phyloP scores from a whole-genome alignment of 2,329 filamentous ascomycete species.

The Beauveria asiatica region DNA sequence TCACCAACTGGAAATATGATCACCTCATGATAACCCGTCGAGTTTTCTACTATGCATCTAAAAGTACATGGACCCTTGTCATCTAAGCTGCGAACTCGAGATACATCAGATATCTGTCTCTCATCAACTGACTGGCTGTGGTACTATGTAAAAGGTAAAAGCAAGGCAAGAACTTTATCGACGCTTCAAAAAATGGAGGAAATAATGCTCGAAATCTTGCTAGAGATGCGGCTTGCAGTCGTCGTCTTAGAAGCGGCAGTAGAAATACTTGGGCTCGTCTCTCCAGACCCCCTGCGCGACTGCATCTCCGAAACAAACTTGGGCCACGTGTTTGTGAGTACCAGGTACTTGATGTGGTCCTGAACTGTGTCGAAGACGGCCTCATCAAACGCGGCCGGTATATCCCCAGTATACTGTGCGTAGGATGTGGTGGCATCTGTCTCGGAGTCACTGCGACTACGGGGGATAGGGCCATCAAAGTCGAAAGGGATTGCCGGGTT shows the following conservation, averaged over 20 bases:
- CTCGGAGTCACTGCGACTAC: neutral
- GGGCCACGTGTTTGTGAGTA: constrained; percentile 24
- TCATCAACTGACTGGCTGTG: neutral
- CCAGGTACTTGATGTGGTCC: constrained; percentile 19
- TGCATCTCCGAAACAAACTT: constrained; percentile 18
- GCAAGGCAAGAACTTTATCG: neutral
- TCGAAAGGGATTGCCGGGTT: constrained; percentile 18
- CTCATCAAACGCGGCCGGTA: constrained; percentile 2
- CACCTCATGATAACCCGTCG: no score
- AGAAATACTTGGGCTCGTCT: constrained; percentile 6
- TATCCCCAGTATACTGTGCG: constrained; percentile 4
- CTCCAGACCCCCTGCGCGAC: constrained; percentile 5
- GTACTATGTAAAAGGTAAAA: neutral
- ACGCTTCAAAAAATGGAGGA: constrained; percentile 3
- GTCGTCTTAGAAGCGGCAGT: constrained; percentile 8
- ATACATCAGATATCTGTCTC: neutral
- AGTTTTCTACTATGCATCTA: no score
- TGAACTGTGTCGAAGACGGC: constrained; percentile 15
- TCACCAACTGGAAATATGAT: neutral
- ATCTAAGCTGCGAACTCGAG: neutral
- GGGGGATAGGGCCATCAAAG: neutral
- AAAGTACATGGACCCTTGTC: no score
- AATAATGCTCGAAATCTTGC: constrained; percentile 2
- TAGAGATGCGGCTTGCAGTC: constrained; percentile 5
- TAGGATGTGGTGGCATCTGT: neutral